Conservation (phyloP, 805 yeast species). For the Ogataea ganodermae region DNA sequence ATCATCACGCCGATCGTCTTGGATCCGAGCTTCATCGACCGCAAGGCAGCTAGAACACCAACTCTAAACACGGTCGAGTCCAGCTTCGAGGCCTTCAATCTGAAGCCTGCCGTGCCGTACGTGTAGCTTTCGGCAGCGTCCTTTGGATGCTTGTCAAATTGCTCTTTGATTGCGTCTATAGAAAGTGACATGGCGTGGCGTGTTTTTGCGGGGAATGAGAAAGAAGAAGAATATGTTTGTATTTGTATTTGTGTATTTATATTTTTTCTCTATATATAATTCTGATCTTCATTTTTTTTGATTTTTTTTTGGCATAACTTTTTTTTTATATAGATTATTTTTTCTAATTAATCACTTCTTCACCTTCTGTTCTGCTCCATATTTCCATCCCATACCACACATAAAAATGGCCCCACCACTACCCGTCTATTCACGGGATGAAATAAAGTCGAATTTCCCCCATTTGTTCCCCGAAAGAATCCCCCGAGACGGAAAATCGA, state of each 20-base stretch:
- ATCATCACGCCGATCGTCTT: slow-evolving; percentile 91
- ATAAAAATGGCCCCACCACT: slow-evolving; percentile 51
- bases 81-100: slow-evolving; percentile 66
- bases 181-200: slow-evolving; percentile 6
- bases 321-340: background rate
- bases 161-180: slow-evolving; percentile 13
- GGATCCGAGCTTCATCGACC: slow-evolving; percentile 73
- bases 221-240: background rate
- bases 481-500: slow-evolving; percentile 6
- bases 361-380: too few species aligned
- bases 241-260: background rate
- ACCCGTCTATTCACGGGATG: slow-evolving; percentile 44
- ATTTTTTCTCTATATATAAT: too few species aligned
- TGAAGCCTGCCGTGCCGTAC: slow-evolving; percentile 98
- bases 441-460: slow-evolving; percentile 33
- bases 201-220: background rate
- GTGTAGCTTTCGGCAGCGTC: slow-evolving; percentile 47
- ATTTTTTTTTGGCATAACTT: too few species aligned
- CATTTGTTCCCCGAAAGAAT: slow-evolving; percentile 27
- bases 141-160: slow-evolving; percentile 41
- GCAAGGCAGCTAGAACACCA: slow-evolving; percentile 77
- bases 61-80: slow-evolving; percentile 84
- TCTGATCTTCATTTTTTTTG: too few species aligned
- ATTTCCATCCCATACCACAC: too few species aligned
- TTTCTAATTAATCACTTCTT: too few species aligned